Conservation (phyloP, 345 rosid genomes). For the Salix caprea region DNA sequence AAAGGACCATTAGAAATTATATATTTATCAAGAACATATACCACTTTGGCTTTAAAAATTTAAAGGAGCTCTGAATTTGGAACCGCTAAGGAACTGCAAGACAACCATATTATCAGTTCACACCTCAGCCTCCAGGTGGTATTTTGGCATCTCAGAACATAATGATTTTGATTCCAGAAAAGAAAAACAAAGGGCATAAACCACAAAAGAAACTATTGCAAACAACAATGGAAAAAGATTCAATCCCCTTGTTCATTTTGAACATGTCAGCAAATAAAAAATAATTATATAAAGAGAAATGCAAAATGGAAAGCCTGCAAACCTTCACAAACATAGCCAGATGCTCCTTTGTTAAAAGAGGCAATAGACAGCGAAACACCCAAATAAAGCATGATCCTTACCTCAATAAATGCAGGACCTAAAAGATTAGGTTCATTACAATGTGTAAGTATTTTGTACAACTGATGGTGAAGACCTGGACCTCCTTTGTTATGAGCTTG, state of each 20-base stretch:
- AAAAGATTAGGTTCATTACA: constrained; percentile 50
- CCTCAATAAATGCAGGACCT: constrained; percentile 99
- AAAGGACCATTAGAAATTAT: background rate
- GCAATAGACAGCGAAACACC: background rate
- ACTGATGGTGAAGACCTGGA: constrained; percentile 43
- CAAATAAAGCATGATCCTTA: constrained; percentile 5
- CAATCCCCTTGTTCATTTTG: background rate
- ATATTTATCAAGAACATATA: background rate
- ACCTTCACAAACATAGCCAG: background rate
- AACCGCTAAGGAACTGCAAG: background rate
- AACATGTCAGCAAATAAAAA: background rate
- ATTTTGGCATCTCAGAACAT: background rate
- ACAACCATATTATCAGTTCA: background rate
- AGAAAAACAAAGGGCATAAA: background rate
- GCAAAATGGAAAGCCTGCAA: background rate
- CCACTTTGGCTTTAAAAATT: background rate
- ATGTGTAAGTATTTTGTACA: constrained; percentile 56
- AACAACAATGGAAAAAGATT: background rate
- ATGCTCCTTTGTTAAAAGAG: background rate
- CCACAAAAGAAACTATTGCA: background rate
- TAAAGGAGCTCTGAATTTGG: background rate
- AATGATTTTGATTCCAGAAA: background rate
- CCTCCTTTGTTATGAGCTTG: constrained; percentile 32
- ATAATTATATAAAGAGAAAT: background rate
- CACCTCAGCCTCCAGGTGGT: background rate